Evolutionary conservation across 306 rosid genomes (phyloP).

Genomic region (Carpinus viminea): DNA sequence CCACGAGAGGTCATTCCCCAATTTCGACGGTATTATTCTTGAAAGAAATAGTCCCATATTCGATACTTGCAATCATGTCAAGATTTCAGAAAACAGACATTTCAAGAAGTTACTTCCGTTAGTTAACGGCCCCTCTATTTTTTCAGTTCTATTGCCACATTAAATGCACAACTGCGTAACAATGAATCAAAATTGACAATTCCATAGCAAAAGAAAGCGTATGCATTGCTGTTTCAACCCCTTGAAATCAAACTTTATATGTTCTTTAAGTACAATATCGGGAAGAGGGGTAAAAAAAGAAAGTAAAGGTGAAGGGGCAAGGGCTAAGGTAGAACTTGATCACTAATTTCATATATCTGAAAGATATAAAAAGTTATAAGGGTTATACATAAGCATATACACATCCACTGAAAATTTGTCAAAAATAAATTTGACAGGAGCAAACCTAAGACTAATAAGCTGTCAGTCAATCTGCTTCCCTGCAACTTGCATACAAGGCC

Average conservation of each 20-base stretch:
- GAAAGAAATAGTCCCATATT: not conserved
- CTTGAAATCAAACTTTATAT: not conserved
- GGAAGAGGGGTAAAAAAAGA: not conserved
- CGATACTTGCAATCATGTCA: too few species aligned
- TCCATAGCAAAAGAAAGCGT: not conserved
- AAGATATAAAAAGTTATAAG: constrained; percentile 19
- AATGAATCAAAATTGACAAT: not conserved
- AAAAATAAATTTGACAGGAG: constrained; percentile 31
- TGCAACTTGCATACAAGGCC: constrained; percentile 70
- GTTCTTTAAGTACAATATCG: not conserved
- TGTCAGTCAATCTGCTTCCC: constrained; percentile 38
- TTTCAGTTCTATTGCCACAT: not conserved
- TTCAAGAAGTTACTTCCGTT: not conserved
- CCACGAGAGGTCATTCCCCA: not conserved
- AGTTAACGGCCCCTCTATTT: not conserved
- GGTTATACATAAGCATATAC: constrained; percentile 47
- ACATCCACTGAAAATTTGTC: constrained; percentile 42
- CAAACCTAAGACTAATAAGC: constrained; percentile 23
- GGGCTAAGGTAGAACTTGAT: not conserved
- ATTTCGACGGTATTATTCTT: too few species aligned
- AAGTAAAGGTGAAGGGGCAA: not conserved
- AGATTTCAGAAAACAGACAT: too few species aligned
- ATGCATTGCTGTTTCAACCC: not conserved
- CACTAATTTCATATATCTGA: not conserved
- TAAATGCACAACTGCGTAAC: not conserved